Conservation (phyloP, 306 rosid genomes). For the Oemleria cerasiformis region DNA sequence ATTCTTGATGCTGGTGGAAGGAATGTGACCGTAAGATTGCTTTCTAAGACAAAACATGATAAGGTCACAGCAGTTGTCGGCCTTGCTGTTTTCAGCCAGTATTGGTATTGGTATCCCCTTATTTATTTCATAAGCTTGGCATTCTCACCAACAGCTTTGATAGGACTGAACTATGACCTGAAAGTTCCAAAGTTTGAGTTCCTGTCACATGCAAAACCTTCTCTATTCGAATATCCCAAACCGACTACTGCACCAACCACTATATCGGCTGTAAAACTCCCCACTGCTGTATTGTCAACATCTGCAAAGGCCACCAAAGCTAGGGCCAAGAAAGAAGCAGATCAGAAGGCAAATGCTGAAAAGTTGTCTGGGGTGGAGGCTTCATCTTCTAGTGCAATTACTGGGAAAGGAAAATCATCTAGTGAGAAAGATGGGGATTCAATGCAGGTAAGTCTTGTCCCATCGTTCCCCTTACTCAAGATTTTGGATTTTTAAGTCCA, state of each 20-base stretch:
- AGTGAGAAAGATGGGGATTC: conserved; percentile 78
- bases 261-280: conserved; percentile 87
- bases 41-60: conserved; percentile 90
- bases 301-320: conserved; percentile 98
- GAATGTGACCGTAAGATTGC: conserved; percentile 83
- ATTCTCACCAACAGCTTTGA: conserved; percentile 89
- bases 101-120: conserved; percentile 99
- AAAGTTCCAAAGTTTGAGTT: conserved; percentile 89
- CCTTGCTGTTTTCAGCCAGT: conserved; percentile 97
- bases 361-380: conserved; percentile 50
- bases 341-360: conserved; percentile 79
- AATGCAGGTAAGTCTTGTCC: conserved; percentile 61
- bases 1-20: conserved; percentile 99
- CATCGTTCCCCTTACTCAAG: neutral
- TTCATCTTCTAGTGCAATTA: conserved; percentile 35
- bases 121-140: conserved; percentile 86
- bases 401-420: conserved; percentile 72
- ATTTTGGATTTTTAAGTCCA: neutral
- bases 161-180: conserved; percentile 85
- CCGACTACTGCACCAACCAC: conserved; percentile 76
- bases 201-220: conserved; percentile 87
- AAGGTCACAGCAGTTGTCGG: conserved; percentile 95
- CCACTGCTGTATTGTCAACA: conserved; percentile 90
- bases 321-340: conserved; percentile 86
- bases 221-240: conserved; percentile 90